phyloP scores from a whole-genome alignment of 1,284 basidiomycete species.

The Wallemia hederae region DNA sequence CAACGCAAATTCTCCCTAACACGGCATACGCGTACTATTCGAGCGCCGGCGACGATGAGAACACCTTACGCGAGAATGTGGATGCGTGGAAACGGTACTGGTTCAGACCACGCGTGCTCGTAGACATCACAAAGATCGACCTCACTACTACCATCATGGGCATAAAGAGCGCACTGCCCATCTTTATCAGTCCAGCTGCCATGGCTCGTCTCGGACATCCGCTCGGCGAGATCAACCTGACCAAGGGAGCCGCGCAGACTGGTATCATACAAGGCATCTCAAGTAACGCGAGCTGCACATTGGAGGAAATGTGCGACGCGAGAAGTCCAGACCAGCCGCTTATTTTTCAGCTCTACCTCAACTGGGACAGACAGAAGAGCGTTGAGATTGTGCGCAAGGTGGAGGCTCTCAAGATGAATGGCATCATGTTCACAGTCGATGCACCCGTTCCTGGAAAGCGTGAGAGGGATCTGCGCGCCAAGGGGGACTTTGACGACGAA shows the following conservation, averaged over 20 bases:
- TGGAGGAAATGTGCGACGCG: constrained; percentile 23
- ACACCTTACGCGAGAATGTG: constrained; percentile 30
- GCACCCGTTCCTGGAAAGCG: constrained; percentile 59
- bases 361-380: constrained; percentile 36
- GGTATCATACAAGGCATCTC: constrained; percentile 19
- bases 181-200: constrained; percentile 49
- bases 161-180: constrained; percentile 36
- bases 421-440: constrained; percentile 73
- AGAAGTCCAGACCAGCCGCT: constrained; percentile 8
- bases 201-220: constrained; percentile 20
- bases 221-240: constrained; percentile 21
- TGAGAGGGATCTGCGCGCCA: constrained; percentile 33
- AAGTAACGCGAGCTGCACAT: constrained; percentile 18
- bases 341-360: constrained; percentile 41
- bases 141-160: constrained; percentile 48
- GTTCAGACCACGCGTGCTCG: constrained; percentile 52
- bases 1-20: constrained; percentile 18
- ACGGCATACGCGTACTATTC: constrained; percentile 54
- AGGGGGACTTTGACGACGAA: constrained; percentile 15
- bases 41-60: constrained; percentile 51
- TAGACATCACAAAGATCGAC: constrained; percentile 35
- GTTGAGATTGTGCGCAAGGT: constrained; percentile 41
- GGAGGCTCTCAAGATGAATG: constrained; percentile 29
- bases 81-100: constrained; percentile 47
- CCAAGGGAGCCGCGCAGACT: constrained; percentile 15